Evolutionary conservation across 169 alveolate genomes (phyloP), one percentile per base, ranked within the genome.

Genomic region (Plasmodium billcollinsi): DNA sequence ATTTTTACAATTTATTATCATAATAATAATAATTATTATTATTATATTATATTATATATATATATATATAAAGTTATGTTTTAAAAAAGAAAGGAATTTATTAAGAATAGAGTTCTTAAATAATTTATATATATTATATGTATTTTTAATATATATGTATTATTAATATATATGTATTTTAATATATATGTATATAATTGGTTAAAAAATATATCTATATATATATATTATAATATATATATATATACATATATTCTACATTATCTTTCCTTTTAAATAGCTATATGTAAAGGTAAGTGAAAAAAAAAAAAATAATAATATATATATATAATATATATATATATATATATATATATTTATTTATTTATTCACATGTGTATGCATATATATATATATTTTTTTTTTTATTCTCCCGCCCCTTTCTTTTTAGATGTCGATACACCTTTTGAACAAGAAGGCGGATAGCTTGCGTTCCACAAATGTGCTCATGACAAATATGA

Each of bases 401-500:
- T 50, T 29, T 29, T 50, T 26, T 15, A 11, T 3, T 8, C 52
- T 0, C 39, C 5, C 11, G 14, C 3, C n/a, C n/a, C 73, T 12
- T 12, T 21, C 6, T 12, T 58, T 65, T 8, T 47, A 78, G 89
- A 95, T 95, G 97, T 74, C 97, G 6, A 96, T 96, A 49, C 92
- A 94, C 26, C 92, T 96, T 26, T 92, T 98, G 61, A 98, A 98
- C 94, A 94, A 97, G 49, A 97, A 97, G 93, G 99, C 99, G 59
- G 99, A 98, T 86, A 97, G 98, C 88, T 95, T 99, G 69, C 97
- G 97, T 80, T 96, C 98, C 74, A 95, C 98, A 9, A 97, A 98
- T 63, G 99, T 99, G 24, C 94, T 99, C 54, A 97, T 98, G 15
- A 98, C 98, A 88, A 99, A 98, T 94, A 95, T 97, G 71, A 97